Base-by-base conservation (phyloP, 768 basidiomycete genomes). In the Boletales sp. region DNA sequence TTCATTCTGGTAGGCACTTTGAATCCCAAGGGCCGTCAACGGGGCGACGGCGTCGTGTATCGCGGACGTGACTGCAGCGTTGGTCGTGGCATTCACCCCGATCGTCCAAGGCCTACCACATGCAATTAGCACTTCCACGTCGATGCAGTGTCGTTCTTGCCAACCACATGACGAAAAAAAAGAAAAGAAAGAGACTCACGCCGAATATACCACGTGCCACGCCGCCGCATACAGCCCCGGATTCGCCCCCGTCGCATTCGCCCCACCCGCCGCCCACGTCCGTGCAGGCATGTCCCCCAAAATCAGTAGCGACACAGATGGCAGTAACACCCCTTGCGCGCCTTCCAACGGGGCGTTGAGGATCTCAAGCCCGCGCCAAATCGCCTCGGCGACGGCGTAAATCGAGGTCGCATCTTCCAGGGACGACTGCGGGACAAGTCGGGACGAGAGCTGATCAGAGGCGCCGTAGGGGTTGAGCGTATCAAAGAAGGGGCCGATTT, bases 1-100 rank as follows among this genome's bases (percentile, higher is more conserved):
- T 45, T 63, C 60, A 32, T 56, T 62, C 24, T 62, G 60, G 53
- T 65, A 63, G 38, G 60, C 62, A 14, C 54, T 40, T 32, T 14
- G 51, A 34, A 59, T 38, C 12, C 57, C 62, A 12, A 65, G 21
- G 0, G 51, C 48, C 8, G 45, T 39, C 43, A 65, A 24, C 0
- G 60, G 57, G 9, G 37, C 18, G 36, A 54, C 44, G 1, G 62
- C 50, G 14, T 43, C 12, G 3, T 47, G 45, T 19, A 60, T 24
- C 21, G 54, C 51, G 5, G 38, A 34, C 19, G 35, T 43, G 43
- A 60, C 17, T 29, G 37, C 30, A 9, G 43, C 15, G 11, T 21
- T 50, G 9, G 31, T 53, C 32, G 18, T 18, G 10, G 19, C 41
- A 27, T n/a, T 34, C 1, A 43, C 17, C 17, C 42, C 54, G 17